These are phyloP conservation scores for Physaria fendleri DNA, from an alignment of 345 rosid species.

Conservation along the genomic window DNA sequence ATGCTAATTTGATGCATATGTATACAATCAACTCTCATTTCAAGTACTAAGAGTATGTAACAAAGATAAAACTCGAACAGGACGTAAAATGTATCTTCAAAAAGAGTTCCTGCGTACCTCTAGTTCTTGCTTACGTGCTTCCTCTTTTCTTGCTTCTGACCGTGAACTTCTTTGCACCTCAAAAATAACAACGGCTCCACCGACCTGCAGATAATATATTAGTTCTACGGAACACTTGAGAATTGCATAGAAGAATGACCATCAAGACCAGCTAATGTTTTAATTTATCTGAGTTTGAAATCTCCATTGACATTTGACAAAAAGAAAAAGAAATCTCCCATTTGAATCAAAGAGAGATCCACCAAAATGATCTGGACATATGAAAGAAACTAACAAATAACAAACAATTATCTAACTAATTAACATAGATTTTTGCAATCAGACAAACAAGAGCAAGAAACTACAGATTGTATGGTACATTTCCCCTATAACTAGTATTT, in stretches of 20 bases:
- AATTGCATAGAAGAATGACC: conserved; percentile 8
- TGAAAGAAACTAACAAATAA: conserved; percentile 2
- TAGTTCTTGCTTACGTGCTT: conserved; percentile 55
- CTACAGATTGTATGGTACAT: background rate
- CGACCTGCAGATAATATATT: conserved; percentile 45
- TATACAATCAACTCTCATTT: background rate
- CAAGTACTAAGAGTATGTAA: background rate
- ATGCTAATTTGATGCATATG: background rate
- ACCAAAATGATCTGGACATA: background rate
- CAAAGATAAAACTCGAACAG: background rate
- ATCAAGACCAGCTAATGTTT: background rate
- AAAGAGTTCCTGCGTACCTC: conserved; percentile 41
- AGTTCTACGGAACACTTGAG: conserved; percentile 1
- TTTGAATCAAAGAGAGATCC: background rate
- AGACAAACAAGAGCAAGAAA: conserved; percentile 7
- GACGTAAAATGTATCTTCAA: background rate
- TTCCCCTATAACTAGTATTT: background rate
- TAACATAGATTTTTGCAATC: background rate
- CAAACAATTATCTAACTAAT: background rate
- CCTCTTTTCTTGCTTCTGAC: conserved; percentile 88
- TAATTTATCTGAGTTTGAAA: background rate
- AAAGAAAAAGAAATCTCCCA: too few species aligned
- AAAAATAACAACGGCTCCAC: conserved; percentile 66
- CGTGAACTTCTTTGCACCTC: conserved; percentile 89
- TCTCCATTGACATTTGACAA: too few species aligned